Conservation (phyloP, 2,329 filamentous ascomycete genomes). For the Pyrenophora seminiperda region DNA sequence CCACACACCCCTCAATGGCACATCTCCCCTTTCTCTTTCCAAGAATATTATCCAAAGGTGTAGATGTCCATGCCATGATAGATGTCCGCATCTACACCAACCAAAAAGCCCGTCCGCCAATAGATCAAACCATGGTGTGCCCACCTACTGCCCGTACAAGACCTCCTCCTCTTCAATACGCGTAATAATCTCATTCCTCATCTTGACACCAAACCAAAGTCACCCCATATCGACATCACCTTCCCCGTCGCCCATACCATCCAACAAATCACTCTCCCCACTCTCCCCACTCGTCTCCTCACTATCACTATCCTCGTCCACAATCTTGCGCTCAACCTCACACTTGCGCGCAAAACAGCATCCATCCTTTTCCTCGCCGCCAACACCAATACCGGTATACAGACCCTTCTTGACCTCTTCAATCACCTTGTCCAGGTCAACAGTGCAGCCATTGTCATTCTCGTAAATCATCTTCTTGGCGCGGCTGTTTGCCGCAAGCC, state of each 20-base stretch:
- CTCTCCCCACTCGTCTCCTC: slow-evolving; percentile 7
- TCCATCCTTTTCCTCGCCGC: slow-evolving; percentile 16
- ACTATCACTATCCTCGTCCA: slow-evolving; percentile 31
- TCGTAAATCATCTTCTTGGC: slow-evolving; percentile 34
- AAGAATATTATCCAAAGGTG: too few species aligned
- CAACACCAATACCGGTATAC: slow-evolving; percentile 30
- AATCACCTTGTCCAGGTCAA: slow-evolving; percentile 33
- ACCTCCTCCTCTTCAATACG: slow-evolving; percentile 4
- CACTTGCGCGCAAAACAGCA: slow-evolving; percentile 31
- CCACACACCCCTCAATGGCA: too few species aligned
- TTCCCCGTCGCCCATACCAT: slow-evolving; percentile 1
- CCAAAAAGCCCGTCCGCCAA: too few species aligned
- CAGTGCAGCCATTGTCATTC: slow-evolving; percentile 19
- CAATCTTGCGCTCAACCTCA: slow-evolving; percentile 29
- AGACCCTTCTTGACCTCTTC: slow-evolving; percentile 28
- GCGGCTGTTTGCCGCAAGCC: slow-evolving; percentile 23
- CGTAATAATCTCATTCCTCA: neutral
- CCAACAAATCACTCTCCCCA: slow-evolving; percentile 10
- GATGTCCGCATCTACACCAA: too few species aligned
- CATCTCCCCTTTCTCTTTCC: too few species aligned
- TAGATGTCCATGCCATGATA: too few species aligned
- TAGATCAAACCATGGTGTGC: neutral
- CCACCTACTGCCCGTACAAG: neutral
- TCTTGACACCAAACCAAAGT: too few species aligned
- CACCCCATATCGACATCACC: slow-evolving; percentile 17